Conservation (phyloP, 192 early-diverging fungal species). For the Podochytrium sp. region DNA sequence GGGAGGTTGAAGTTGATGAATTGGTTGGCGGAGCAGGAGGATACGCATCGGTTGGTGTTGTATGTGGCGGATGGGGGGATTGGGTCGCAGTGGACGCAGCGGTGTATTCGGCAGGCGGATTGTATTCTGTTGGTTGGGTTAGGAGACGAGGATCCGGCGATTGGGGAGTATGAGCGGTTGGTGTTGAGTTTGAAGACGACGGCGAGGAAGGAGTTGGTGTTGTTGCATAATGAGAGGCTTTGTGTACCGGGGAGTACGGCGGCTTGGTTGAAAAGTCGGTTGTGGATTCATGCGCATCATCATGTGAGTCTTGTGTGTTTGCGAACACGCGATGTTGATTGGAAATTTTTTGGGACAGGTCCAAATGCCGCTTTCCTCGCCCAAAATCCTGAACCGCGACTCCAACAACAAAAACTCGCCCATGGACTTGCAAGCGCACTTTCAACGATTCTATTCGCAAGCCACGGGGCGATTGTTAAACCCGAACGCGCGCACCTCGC, state of each 20-base stretch:
- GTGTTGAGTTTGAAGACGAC: conserved; percentile 95
- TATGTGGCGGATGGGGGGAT: conserved; percentile 95
- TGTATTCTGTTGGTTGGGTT: conserved; percentile 93
- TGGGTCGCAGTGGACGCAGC: conserved; percentile 89
- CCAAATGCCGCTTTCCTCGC: conserved; percentile 49
- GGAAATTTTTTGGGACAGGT: conserved; percentile 30
- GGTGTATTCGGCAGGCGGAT: conserved; percentile 95
- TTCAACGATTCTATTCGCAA: conserved; percentile 38
- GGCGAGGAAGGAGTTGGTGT: conserved; percentile 94
- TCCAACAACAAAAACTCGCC: conserved; percentile 37
- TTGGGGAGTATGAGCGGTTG: conserved; percentile 92
- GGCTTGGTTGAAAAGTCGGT: conserved; percentile 87
- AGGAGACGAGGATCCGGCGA: conserved; percentile 83
- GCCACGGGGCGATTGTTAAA: conserved; percentile 17
- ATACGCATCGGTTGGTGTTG: conserved; percentile 81
- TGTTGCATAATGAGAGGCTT: conserved; percentile 80
- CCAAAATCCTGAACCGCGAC: conserved; percentile 31
- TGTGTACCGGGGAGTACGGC: conserved; percentile 84
- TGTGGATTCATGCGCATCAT: conserved; percentile 97
- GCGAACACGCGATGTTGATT: neutral
- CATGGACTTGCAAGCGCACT: conserved; percentile 45
- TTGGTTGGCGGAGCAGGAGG: conserved; percentile 96
- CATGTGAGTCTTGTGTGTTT: conserved; percentile 79
- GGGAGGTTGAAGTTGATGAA: conserved; percentile 89
- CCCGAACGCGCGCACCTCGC: conserved; percentile 14